Base-by-base conservation (phyloP, 805 yeast genomes). In the Monosporozyma unispora region DNA sequence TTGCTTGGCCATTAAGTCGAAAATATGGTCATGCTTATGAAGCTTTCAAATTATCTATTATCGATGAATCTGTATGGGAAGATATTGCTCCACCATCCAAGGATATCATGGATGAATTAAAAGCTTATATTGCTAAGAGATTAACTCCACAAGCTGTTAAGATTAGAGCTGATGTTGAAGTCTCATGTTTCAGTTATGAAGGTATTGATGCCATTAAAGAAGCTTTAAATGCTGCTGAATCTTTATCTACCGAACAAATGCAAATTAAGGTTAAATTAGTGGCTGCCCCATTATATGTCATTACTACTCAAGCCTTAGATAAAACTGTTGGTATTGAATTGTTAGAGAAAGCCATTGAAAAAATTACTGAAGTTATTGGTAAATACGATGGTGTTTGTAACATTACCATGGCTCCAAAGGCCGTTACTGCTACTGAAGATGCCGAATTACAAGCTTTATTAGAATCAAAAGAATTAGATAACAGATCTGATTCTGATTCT, bases 131-230 rank as follows among this genome's bases (percentile, higher is more conserved):
- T 61, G 77, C 91, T 49, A 82, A 95, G 69, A 84, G 98, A 70
- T 79, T 93, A 69, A 93, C 99, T 33, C 99, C 99, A 54, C 97
- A 90, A 73, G 96, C 98, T 38, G 89, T 89, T 60, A 93, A 91
- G 74, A 85, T 95, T 64, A 85, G 99, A 71, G 96, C 99, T n/a
- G 98, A 93, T 68, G 85, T 93, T 45, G 98, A 91, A 70, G 97
- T 93, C 42, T 88, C 97, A 12, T 93, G 99, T 69, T 93, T 91
- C 73, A 78, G 90, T 53, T 93, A 93, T 70, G 98, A 93, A 70
- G 99, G 99, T 68, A 88, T 93, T 58, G 96, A 90, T 67, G 99
- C 99, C 56, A 90, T 93, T 65, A 91, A 90, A 70, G 76, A 76
- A 50, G 96, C 99, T 22, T 78, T 93, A 56, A 74, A 77, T 56